These are phyloP conservation scores for Chaetomiaceae sp. DNA, from an alignment of 2,329 filamentous ascomycete species.

Conservation along the genomic window DNA sequence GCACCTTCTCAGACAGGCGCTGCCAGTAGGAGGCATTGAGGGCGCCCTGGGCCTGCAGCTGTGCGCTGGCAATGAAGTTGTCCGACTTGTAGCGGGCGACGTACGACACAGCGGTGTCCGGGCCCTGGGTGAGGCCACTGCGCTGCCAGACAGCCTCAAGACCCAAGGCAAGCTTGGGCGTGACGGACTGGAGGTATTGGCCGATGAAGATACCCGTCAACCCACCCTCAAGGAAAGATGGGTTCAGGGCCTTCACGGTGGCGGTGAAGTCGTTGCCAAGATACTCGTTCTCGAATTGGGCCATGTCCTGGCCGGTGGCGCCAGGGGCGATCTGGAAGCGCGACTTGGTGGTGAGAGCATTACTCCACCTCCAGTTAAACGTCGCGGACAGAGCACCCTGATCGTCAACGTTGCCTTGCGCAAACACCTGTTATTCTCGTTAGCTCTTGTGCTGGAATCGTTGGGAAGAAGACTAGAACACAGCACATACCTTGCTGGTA, in stretches of 20 bases:
- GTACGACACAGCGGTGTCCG: slow-evolving; percentile 88
- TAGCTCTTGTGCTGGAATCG: no score
- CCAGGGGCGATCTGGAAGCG: slow-evolving; percentile 78
- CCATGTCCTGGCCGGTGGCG: slow-evolving; percentile 68
- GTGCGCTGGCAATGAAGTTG: slow-evolving; percentile 89
- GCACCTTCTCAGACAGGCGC: slow-evolving; percentile 85
- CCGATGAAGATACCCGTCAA: slow-evolving; percentile 93
- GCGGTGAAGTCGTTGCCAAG: slow-evolving; percentile 88
- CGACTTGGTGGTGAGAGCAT: slow-evolving; percentile 69
- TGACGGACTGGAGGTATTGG: slow-evolving; percentile 91
- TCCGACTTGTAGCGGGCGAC: slow-evolving; percentile 82
- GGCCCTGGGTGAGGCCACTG: slow-evolving; percentile 71
- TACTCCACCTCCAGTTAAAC: slow-evolving; percentile 86
- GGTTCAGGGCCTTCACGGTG: slow-evolving; percentile 89
- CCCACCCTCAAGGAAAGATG: slow-evolving; percentile 86
- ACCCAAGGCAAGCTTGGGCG: slow-evolving; percentile 77
- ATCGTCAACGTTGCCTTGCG: slow-evolving; percentile 93
- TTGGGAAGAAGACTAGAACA: no score
- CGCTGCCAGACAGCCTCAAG: slow-evolving; percentile 94
- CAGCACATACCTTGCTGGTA: slow-evolving; percentile 72
- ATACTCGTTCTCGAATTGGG: slow-evolving; percentile 94
- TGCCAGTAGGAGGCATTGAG: slow-evolving; percentile 93
- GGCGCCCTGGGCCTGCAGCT: slow-evolving; percentile 81
- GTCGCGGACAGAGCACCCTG: slow-evolving; percentile 80
- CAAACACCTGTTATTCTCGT: slow-evolving; percentile 62